Evolutionary conservation across 2,329 filamentous ascomycete genomes (phyloP).

Genomic region (Colletotrichum euphorbiae): DNA sequence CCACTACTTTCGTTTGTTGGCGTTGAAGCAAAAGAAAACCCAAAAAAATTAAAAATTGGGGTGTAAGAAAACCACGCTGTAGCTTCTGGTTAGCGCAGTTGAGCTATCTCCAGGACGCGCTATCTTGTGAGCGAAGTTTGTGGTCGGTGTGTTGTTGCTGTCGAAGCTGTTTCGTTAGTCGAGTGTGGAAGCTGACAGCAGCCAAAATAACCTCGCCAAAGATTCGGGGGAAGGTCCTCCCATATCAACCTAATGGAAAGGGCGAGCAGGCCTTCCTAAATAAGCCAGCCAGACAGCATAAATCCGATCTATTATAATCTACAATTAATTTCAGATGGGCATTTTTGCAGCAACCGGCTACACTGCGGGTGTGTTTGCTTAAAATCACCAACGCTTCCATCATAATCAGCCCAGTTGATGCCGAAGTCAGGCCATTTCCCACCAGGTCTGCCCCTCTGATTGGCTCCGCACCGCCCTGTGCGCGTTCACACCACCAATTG

Average conservation of each 20-base stretch:
- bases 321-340: conserved; percentile 31
- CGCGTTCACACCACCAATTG: conserved; percentile 31
- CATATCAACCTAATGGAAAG: neutral
- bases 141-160: no score
- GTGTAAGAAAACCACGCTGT: no score
- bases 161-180: no score
- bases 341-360: conserved; percentile 13
- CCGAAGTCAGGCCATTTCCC: conserved; percentile 39
- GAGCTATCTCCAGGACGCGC: no score
- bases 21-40: neutral
- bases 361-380: conserved; percentile 32
- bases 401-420: conserved; percentile 40
- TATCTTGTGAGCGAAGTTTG: no score
- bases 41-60: no score
- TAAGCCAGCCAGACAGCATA: neutral
- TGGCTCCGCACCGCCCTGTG: conserved; percentile 33
- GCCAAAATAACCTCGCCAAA: no score
- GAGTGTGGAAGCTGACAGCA: no score
- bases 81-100: no score
- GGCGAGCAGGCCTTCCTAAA: conserved; percentile 4
- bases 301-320: conserved; percentile 14
- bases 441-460: conserved; percentile 25
- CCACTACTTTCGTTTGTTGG: conserved; percentile 7
- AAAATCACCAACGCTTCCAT: conserved; percentile 32
- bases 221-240: neutral